Evolutionary conservation across 2,329 filamentous ascomycete species (phyloP).

Genomic region (Peltaster fructicola): DNA sequence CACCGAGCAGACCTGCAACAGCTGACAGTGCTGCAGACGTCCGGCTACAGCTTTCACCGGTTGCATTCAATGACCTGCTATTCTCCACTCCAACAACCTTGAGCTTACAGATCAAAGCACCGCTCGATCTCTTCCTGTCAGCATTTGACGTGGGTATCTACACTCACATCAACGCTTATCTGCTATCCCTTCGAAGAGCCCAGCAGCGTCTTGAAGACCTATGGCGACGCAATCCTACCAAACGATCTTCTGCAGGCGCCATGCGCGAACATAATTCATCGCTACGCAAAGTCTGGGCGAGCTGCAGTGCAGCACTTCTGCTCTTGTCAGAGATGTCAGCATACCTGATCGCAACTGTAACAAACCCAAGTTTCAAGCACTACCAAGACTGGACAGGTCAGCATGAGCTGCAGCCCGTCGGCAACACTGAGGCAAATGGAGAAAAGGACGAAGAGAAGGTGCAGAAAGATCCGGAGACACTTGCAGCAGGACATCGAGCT

Average conservation of each 20-base stretch:
- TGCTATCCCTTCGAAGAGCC: constrained; percentile 68
- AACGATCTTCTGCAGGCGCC: too few relatives aligned
- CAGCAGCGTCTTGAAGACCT: constrained; percentile 70
- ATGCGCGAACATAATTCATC: too few relatives aligned
- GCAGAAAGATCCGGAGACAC: constrained; percentile 65
- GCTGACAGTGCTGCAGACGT: constrained; percentile 19
- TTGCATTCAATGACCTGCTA: constrained; percentile 61
- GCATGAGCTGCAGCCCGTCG: background rate
- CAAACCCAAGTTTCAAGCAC: constrained; percentile 62
- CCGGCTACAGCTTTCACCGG: constrained; percentile 23
- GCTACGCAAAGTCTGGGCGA: constrained; percentile 86
- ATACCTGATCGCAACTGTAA: too few relatives aligned
- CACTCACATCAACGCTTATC: constrained; percentile 69
- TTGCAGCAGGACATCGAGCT: constrained; percentile 59
- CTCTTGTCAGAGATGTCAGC: constrained; percentile 73
- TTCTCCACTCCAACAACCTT: constrained; percentile 61
- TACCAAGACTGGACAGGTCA: constrained; percentile 70
- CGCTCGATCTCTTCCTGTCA: constrained; percentile 74
- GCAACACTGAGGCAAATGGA: background rate
- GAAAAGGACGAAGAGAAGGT: constrained; percentile 1
- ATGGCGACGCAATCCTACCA: constrained; percentile 68
- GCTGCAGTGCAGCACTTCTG: constrained; percentile 70
- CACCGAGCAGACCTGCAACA: constrained; percentile 21
- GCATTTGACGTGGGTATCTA: constrained; percentile 61
- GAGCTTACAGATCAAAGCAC: constrained; percentile 54